Conservation (phyloP, 2,329 filamentous ascomycete genomes). For the Alternaria brassicae region DNA sequence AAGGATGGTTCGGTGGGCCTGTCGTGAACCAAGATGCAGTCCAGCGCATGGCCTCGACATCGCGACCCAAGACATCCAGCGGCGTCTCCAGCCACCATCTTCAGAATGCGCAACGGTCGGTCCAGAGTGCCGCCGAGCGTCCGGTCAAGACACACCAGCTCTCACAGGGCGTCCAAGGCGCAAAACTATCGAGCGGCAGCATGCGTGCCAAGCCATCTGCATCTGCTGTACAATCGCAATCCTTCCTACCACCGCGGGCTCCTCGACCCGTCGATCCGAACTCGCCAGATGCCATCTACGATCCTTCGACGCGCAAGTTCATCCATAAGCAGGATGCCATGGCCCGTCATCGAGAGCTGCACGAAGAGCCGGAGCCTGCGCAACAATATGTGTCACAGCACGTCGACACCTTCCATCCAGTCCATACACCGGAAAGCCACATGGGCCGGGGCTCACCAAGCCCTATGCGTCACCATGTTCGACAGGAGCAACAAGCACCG, state of each 20-base stretch:
- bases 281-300: slow-evolving; percentile 47
- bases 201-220: slow-evolving; percentile 60
- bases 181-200: slow-evolving; percentile 58
- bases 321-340: slow-evolving; percentile 49
- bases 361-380: slow-evolving; percentile 31
- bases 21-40: slow-evolving; percentile 42
- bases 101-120: slow-evolving; percentile 38
- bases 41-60: slow-evolving; percentile 36
- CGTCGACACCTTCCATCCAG: slow-evolving; percentile 20
- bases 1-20: slow-evolving; percentile 51
- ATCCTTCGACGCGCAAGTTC: slow-evolving; percentile 48
- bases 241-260: slow-evolving; percentile 23
- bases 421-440: slow-evolving; percentile 14
- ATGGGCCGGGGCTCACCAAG: slow-evolving; percentile 25
- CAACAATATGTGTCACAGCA: slow-evolving; percentile 34
- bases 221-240: slow-evolving; percentile 51
- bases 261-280: slow-evolving; percentile 45
- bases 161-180: slow-evolving; percentile 47
- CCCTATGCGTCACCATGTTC: slow-evolving; percentile 24
- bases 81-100: slow-evolving; percentile 28
- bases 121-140: slow-evolving; percentile 47
- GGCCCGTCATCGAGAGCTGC: slow-evolving; percentile 41
- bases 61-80: slow-evolving; percentile 39
- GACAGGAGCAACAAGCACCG: slow-evolving; percentile 18
- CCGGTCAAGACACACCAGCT: slow-evolving; percentile 54